Conservation (phyloP, 176 grass and related monocot species). For the Puya raimondii region DNA sequence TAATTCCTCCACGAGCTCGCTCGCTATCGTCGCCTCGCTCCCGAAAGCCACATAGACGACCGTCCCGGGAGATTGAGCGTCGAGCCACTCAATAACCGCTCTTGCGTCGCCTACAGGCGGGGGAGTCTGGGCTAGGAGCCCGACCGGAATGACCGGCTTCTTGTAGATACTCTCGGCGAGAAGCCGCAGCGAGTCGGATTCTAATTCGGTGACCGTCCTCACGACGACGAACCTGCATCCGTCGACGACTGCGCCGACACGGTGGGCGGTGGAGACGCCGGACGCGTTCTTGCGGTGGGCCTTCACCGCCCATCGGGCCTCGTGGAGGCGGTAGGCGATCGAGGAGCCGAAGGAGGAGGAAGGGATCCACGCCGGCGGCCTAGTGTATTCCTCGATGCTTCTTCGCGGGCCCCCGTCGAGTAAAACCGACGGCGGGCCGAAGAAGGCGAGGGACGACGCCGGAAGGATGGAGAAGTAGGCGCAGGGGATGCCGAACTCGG, state of each 20-base stretch:
- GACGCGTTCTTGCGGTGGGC: background rate
- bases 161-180: constrained; percentile 15
- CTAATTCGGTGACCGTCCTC: constrained; percentile 35
- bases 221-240: constrained; percentile 15
- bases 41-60: constrained; percentile 60
- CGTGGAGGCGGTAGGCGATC: background rate
- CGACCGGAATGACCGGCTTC: constrained; percentile 21
- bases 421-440: background rate
- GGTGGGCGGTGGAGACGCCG: background rate
- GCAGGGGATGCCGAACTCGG: constrained; percentile 19
- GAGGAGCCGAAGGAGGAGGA: constrained; percentile 4
- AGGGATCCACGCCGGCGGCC: constrained; percentile 14
- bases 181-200: constrained; percentile 20
- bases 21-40: constrained; percentile 34
- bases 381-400: constrained; percentile 11
- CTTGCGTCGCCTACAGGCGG: background rate
- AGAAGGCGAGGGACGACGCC: background rate
- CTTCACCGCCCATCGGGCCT: background rate
- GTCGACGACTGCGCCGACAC: background rate
- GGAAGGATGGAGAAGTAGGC: background rate
- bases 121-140: constrained; percentile 1
- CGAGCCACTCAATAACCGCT: constrained; percentile 24
- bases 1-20: constrained; percentile 29
- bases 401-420: background rate
- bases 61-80: constrained; percentile 16